Evolutionary conservation across 2,329 filamentous ascomycete species (phyloP).

Genomic region (Stagonosporopsis cucurbitacearum): DNA sequence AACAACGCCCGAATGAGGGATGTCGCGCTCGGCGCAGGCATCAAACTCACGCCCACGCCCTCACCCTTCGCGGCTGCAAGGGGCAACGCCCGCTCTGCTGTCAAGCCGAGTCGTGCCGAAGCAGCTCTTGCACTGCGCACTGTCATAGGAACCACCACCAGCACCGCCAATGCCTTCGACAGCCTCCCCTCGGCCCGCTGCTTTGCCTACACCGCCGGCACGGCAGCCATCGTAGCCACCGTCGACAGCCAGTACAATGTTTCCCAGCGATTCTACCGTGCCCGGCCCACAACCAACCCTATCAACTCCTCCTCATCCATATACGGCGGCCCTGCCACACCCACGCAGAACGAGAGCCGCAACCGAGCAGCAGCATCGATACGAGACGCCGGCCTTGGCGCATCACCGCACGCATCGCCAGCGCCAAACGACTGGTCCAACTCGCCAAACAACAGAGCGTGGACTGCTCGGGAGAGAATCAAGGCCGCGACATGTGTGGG

Average conservation of each 20-base stretch:
- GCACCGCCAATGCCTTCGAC: constrained; percentile 85
- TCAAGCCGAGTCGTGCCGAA: constrained; percentile 56
- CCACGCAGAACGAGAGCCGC: constrained; percentile 59
- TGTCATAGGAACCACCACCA: constrained; percentile 90
- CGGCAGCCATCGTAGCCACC: constrained; percentile 87
- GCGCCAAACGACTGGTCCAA: constrained; percentile 63
- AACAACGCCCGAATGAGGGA: constrained; percentile 52
- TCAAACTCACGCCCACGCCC: constrained; percentile 67
- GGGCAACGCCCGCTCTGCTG: constrained; percentile 69
- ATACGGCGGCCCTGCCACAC: constrained; percentile 62
- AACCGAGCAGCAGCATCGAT: constrained; percentile 64
- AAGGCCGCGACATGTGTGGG: constrained; percentile 93
- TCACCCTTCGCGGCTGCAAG: constrained; percentile 68
- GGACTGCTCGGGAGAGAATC: constrained; percentile 89
- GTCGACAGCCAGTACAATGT: constrained; percentile 69
- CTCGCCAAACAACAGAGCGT: constrained; percentile 68
- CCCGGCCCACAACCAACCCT: constrained; percentile 73
- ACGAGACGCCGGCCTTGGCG: constrained; percentile 56
- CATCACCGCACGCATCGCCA: constrained; percentile 55
- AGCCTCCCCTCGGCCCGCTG: constrained; percentile 70
- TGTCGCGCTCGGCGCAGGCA: constrained; percentile 44
- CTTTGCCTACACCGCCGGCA: constrained; percentile 92
- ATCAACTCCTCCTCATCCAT: constrained; percentile 65
- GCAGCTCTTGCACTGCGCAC: constrained; percentile 73
- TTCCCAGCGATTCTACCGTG: constrained; percentile 88